phyloP scores from a whole-genome alignment of 805 yeast species.

The Wickerhamiella alocasiicola region DNA sequence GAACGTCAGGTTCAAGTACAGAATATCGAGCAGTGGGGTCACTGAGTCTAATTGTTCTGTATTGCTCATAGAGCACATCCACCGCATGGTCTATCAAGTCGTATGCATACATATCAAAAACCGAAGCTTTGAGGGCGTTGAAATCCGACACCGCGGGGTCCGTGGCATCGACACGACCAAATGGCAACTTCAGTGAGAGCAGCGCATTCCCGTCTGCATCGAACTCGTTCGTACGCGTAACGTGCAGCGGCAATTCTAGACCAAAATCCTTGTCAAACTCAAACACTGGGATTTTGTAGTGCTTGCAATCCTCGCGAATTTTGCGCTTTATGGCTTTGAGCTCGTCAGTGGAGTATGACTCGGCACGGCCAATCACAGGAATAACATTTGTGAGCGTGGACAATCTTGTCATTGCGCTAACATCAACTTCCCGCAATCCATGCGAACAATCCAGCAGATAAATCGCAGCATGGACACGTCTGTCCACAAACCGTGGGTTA shows the following conservation, averaged over 20 bases:
- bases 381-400: conserved; percentile 66
- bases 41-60: conserved; percentile 27
- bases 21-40: conserved; percentile 16
- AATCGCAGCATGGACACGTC: conserved; percentile 62
- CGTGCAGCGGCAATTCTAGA: conserved; percentile 59
- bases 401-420: conserved; percentile 55
- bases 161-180: conserved; percentile 84
- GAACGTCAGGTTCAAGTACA: conserved; percentile 29
- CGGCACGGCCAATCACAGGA: conserved; percentile 74
- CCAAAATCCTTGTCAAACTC: conserved; percentile 59
- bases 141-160: conserved; percentile 80
- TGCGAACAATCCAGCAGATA: conserved; percentile 56
- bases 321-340: conserved; percentile 39
- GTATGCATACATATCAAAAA: conserved; percentile 70
- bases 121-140: conserved; percentile 63
- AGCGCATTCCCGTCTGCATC: conserved; percentile 51
- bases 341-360: conserved; percentile 60
- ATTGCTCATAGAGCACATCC: conserved; percentile 62
- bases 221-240: conserved; percentile 59
- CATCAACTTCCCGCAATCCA: conserved; percentile 57
- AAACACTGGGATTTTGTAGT: conserved; percentile 53
- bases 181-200: conserved; percentile 71
- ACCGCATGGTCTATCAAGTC: conserved; percentile 77
- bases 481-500: conserved; percentile 57
- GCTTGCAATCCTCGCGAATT: conserved; percentile 45